These are phyloP conservation scores for Apiospora kogelbergensis DNA, from an alignment of 2,329 filamentous ascomycete genomes.

Conservation along the genomic window DNA sequence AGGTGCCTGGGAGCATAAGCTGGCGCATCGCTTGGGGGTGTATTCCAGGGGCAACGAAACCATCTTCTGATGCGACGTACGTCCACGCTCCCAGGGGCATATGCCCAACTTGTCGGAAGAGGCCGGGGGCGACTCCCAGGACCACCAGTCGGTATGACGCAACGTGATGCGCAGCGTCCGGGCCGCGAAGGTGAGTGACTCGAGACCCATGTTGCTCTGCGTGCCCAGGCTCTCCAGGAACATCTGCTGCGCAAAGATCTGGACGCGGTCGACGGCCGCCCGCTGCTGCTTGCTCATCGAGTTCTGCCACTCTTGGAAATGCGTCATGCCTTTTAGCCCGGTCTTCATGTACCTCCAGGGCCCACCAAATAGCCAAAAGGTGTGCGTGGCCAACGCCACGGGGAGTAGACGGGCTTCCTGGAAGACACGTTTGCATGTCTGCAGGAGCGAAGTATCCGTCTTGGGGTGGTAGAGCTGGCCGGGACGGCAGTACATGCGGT, in stretches of 20 bases:
- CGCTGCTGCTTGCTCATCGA: conserved; percentile 10
- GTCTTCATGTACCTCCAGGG: conserved; percentile 11
- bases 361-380: conserved; percentile 13
- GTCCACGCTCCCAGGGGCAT: conserved; percentile 11
- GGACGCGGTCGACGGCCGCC: conserved; percentile 7
- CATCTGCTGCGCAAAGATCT: conserved; percentile 14
- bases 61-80: conserved; percentile 13
- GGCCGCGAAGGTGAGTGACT: not conserved
- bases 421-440: conserved; percentile 14
- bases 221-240: conserved; percentile 9
- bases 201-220: not conserved
- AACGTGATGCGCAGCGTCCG: conserved; percentile 11
- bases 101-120: conserved; percentile 13
- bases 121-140: conserved; percentile 11
- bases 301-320: conserved; percentile 3
- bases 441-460: conserved; percentile 10
- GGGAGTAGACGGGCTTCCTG: conserved; percentile 11
- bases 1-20: conserved; percentile 11
- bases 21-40: not conserved
- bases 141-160: conserved; percentile 13
- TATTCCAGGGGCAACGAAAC: conserved; percentile 9
- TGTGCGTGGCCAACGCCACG: conserved; percentile 11
- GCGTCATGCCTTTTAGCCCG: not conserved
- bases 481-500: conserved; percentile 12
- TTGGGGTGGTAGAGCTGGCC: conserved; percentile 9